Evolutionary conservation across 352 stramenopile genomes (phyloP).

Genomic region (Globisporangium echinulatum): DNA sequence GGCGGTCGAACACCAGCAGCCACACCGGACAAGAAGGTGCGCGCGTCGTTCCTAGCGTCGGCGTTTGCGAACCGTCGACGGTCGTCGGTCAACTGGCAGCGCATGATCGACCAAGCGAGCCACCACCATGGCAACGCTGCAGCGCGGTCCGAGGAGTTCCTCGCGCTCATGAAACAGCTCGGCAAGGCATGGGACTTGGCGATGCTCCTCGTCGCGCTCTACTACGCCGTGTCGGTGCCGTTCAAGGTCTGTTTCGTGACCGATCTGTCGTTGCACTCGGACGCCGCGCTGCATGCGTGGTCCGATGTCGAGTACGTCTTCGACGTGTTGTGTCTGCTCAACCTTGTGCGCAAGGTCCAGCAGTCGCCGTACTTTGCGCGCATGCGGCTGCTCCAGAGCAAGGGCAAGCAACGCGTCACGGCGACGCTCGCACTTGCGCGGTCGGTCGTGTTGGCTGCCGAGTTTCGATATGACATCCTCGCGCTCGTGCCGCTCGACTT

Average conservation of each 20-base stretch:
- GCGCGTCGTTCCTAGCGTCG: slow-evolving; percentile 3
- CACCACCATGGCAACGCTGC: slow-evolving; percentile 1
- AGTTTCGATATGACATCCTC: slow-evolving; percentile 28
- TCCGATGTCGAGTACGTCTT: slow-evolving; percentile 45
- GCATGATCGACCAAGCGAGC: background rate
- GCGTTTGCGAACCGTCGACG: slow-evolving; percentile 1
- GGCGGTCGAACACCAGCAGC: background rate
- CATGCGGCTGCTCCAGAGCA: background rate
- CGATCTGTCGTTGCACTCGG: slow-evolving; percentile 25
- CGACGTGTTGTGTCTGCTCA: slow-evolving; percentile 37
- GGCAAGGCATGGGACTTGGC: slow-evolving; percentile 40
- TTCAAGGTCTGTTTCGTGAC: slow-evolving; percentile 57
- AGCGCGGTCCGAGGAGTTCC: slow-evolving; percentile 29
- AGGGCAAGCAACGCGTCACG: background rate
- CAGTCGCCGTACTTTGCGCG: slow-evolving; percentile 12
- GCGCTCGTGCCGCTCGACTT: slow-evolving; percentile 50
- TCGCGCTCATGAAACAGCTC: slow-evolving; percentile 25
- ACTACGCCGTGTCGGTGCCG: slow-evolving; percentile 32
- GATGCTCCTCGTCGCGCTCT: slow-evolving; percentile 40
- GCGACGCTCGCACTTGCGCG: background rate
- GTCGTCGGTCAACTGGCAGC: slow-evolving; percentile 16
- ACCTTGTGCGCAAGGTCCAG: slow-evolving; percentile 34
- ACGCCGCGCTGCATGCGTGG: slow-evolving; percentile 25
- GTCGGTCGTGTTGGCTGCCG: slow-evolving; percentile 16
- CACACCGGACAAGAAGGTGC: background rate